A percentile compares a stretch with the other conserved stretches of the same genome.
Conservation (phyloP, 805 yeast species). For the Wickerhamomyces bovis region DNA sequence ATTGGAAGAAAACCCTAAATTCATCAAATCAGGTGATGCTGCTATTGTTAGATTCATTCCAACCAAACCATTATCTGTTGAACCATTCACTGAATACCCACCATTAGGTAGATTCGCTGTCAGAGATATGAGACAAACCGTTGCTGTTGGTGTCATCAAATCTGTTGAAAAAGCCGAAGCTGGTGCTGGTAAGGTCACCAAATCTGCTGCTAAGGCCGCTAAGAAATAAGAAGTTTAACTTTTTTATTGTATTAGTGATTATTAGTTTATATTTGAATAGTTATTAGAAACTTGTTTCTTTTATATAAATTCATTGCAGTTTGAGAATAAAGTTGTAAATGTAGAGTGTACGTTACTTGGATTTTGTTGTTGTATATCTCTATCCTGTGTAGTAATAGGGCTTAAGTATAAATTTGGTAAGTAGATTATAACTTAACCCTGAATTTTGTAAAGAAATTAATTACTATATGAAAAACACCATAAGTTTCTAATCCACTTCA, state of each 20-base stretch:
- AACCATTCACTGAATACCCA: slow-evolving; percentile 92
- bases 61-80: slow-evolving; percentile 93
- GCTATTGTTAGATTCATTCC: slow-evolving; percentile 88
- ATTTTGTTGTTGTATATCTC: no score
- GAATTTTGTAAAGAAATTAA: no score
- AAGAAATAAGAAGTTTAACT: slow-evolving; percentile 13
- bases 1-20: slow-evolving; percentile 86
- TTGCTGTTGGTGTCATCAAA: slow-evolving; percentile 99
- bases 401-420: no score
- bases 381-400: no score
- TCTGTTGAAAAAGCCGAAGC: slow-evolving; percentile 77
- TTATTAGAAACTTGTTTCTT: not conserved
- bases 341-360: not conserved
- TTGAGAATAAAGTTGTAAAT: not conserved
- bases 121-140: slow-evolving; percentile 99
- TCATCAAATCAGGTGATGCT: slow-evolving; percentile 95
- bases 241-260: not conserved
- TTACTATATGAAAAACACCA: not conserved
- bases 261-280: not conserved
- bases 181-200: slow-evolving; percentile 89
- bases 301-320: not conserved
- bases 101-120: slow-evolving; percentile 98
- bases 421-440: no score
- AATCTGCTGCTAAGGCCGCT: slow-evolving; percentile 58
- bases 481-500: not conserved